Evolutionary conservation across 108 stramenopile species (phyloP).

Genomic region (Nitzschia sp.): DNA sequence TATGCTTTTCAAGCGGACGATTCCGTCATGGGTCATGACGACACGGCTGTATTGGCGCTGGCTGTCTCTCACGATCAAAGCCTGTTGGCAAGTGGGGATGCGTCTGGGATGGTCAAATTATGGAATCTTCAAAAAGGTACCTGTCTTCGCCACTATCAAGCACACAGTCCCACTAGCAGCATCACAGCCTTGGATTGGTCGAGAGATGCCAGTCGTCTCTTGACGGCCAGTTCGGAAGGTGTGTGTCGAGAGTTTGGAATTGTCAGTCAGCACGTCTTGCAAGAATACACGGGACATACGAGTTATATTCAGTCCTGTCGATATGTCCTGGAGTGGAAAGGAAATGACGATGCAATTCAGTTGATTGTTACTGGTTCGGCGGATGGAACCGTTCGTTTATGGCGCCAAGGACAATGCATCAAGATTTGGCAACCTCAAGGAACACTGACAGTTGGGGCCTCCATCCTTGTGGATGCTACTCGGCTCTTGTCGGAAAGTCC

Average conservation of each 20-base stretch:
- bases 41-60: slow-evolving; percentile 60
- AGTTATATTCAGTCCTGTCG: slow-evolving; percentile 81
- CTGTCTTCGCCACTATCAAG: slow-evolving; percentile 68
- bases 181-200: slow-evolving; percentile 67
- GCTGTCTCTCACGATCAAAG: slow-evolving; percentile 83
- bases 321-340: slow-evolving; percentile 43
- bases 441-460: neutral
- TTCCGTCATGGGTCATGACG: slow-evolving; percentile 88
- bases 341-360: slow-evolving; percentile 3
- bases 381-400: slow-evolving; percentile 93
- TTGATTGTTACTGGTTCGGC: slow-evolving; percentile 83
- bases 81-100: slow-evolving; percentile 81
- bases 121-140: slow-evolving; percentile 84
- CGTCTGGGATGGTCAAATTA: slow-evolving; percentile 72
- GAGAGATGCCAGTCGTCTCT: slow-evolving; percentile 62
- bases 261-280: slow-evolving; percentile 67
- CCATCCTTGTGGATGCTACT: slow-evolving; percentile 38
- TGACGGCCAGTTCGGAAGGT: slow-evolving; percentile 74
- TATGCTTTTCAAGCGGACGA: slow-evolving; percentile 70
- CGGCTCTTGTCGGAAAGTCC: slow-evolving; percentile 30
- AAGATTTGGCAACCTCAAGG: slow-evolving; percentile 23
- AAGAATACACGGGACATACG: slow-evolving; percentile 86
- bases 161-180: slow-evolving; percentile 60
- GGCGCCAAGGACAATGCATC: slow-evolving; percentile 40
- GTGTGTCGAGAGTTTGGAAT: slow-evolving; percentile 78